Conservation (phyloP, 2,329 filamentous ascomycete species). For the Raffaelea arxii region DNA sequence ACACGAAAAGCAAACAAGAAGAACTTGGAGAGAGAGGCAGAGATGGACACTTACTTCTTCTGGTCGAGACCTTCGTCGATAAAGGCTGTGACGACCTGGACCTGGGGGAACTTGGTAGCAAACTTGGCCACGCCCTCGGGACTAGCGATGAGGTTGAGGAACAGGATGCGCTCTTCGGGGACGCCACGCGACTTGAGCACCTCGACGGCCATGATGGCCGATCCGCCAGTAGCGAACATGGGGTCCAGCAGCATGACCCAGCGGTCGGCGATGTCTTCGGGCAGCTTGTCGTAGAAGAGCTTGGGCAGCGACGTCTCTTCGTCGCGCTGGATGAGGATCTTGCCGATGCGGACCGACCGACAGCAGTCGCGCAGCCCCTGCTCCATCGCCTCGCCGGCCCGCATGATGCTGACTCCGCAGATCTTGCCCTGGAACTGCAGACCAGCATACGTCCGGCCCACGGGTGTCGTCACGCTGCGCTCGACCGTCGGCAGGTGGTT, state of each 20-base stretch:
- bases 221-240: conserved; percentile 98
- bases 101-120: conserved; percentile 75
- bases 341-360: conserved; percentile 93
- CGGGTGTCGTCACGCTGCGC: conserved; percentile 81
- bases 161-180: conserved; percentile 88
- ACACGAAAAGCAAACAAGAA: background rate
- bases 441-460: conserved; percentile 78
- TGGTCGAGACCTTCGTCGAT: conserved; percentile 90
- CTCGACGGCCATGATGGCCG: conserved; percentile 93
- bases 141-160: conserved; percentile 95
- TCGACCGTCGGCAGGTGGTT: conserved; percentile 92
- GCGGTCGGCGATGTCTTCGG: conserved; percentile 80
- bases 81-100: conserved; percentile 90
- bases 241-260: conserved; percentile 94
- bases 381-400: conserved; percentile 97
- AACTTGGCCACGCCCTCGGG: conserved; percentile 87
- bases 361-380: conserved; percentile 94
- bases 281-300: conserved; percentile 96
- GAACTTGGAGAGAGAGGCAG: conserved; percentile 4
- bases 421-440: conserved; percentile 97
- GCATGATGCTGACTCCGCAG: conserved; percentile 97
- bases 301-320: conserved; percentile 89
- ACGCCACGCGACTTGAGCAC: conserved; percentile 85
- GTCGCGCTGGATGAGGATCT: conserved; percentile 95
- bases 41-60: conserved; percentile 60